These are phyloP conservation scores for Pichia manshurica DNA, from an alignment of 805 yeast genomes.

Conservation along the genomic window DNA sequence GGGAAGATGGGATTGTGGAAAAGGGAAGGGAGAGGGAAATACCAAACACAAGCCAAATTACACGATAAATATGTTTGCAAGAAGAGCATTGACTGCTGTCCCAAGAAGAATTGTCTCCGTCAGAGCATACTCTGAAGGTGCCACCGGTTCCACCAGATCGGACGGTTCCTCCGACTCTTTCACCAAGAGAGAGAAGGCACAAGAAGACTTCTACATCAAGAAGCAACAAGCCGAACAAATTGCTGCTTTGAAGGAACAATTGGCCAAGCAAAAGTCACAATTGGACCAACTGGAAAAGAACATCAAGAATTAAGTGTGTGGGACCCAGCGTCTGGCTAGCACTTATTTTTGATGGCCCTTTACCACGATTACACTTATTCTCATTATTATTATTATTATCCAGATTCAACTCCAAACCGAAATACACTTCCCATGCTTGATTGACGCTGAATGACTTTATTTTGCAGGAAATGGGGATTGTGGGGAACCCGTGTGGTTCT, in stretches of 20 bases:
- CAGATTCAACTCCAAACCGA: too few species aligned
- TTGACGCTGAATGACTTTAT: not conserved
- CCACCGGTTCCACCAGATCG: slow-evolving; percentile 55
- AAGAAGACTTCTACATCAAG: slow-evolving; percentile 78
- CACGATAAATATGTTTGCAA: slow-evolving; percentile 28
- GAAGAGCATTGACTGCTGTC: slow-evolving; percentile 35
- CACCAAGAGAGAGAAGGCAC: slow-evolving; percentile 86
- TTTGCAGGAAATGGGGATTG: not conserved
- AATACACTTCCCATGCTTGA: too few species aligned
- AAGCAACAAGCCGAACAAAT: slow-evolving; percentile 89
- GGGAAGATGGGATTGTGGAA: not conserved
- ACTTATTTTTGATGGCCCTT: too few species aligned
- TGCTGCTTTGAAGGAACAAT: slow-evolving; percentile 65
- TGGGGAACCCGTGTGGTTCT: too few species aligned
- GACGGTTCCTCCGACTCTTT: slow-evolving; percentile 54
- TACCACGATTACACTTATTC: too few species aligned
- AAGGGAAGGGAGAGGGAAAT: not conserved
- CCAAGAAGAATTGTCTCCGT: slow-evolving; percentile 25
- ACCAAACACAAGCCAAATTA: not conserved
- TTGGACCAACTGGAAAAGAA: slow-evolving; percentile 45
- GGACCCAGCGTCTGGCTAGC: too few species aligned
- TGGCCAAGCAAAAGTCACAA: slow-evolving; percentile 66
- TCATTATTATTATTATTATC: too few species aligned
- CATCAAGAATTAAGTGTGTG: slow-evolving; percentile 25
- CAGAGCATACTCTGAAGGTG: slow-evolving; percentile 49